Base-by-base conservation (phyloP, 495 filamentous ascomycete genomes). In the Lichenothelia convexa region DNA sequence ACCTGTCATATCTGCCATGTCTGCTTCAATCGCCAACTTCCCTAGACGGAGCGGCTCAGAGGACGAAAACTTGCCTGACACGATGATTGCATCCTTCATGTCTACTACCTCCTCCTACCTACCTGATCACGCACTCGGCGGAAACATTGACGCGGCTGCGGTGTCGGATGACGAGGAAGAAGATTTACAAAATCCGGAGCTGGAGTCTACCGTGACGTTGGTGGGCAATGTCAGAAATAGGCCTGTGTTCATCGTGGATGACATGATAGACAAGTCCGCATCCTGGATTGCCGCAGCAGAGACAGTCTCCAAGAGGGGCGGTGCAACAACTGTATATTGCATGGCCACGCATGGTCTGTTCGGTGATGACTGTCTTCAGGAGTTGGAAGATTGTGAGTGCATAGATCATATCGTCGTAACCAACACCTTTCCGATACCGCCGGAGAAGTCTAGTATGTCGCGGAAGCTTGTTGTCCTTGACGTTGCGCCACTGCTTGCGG, bases 271-370 rank as follows among this genome's bases (percentile, higher is more conserved):
- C 61, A 93, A 92, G 56, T 73, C 82, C 19, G 83, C 81, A 16
- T 91, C 82, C 15, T 97, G 89, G 89, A 89, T 95, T 46, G 89
- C 87, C 6, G 89, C 89, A n/a, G 89, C 89, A 7, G 89, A 97
- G 61, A 93, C 87, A 5, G 86, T 93, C 1, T 80, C 91, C 36
- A 93, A 93, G 66, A 68, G 81, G 42, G 89, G 86, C 45, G 73
- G 71, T 32, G 89, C 91, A 4, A 85, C 81, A 53, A 84, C 80
- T 55, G 89, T 97, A 29, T 94, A 94, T 56, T 92, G 83, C 59
- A 92, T 97, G 59, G 89, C 91, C 15, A 97, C 89, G 0, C 89
- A 97, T 49, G 91, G 83, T 13, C 68, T 97, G 17, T 95, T 95
- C 53, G 82, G 83, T 27, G 79, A 74, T 24, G 78, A 93, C 47